These are phyloP conservation scores for Amylocarpus encephaloides DNA, from an alignment of 2,329 filamentous ascomycete species.

Conservation along the genomic window DNA sequence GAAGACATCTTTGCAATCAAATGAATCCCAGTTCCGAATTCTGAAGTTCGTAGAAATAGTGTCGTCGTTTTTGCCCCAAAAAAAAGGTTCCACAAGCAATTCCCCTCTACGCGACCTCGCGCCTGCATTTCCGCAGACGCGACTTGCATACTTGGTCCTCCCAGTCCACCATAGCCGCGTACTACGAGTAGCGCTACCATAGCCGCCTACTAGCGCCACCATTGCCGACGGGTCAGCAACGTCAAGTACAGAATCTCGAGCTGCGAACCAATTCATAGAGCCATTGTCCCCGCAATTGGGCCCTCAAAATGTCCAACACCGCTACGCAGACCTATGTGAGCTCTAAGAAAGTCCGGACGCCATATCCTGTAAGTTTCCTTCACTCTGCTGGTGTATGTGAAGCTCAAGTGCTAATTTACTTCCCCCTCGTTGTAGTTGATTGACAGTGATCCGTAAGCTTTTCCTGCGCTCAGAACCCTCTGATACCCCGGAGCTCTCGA, in stretches of 20 bases:
- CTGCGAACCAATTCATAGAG: slow-evolving; percentile 9
- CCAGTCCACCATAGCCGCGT: slow-evolving; percentile 4
- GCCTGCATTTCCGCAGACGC: slow-evolving; percentile 10
- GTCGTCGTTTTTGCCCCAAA: not conserved
- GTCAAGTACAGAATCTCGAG: slow-evolving; percentile 9
- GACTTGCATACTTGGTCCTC: slow-evolving; percentile 4
- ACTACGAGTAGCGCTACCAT: no score
- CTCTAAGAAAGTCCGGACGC: slow-evolving; percentile 72
- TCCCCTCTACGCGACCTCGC: slow-evolving; percentile 14
- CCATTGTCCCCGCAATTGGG: slow-evolving; percentile 28
- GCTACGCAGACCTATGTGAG: slow-evolving; percentile 51
- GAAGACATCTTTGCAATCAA: slow-evolving; percentile 13
- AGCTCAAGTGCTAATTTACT: slow-evolving; percentile 26
- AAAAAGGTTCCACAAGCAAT: slow-evolving; percentile 10
- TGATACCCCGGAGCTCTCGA: no score
- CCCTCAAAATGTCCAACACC: slow-evolving; percentile 31
- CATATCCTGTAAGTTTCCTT: slow-evolving; percentile 70
- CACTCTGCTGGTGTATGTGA: not conserved
- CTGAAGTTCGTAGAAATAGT: not conserved
- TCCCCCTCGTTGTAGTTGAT: slow-evolving; percentile 64
- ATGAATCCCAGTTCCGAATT: not conserved
- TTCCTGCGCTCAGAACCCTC: slow-evolving; percentile 7
- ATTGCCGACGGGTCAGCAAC: slow-evolving; percentile 9
- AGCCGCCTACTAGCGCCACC: slow-evolving; percentile 13
- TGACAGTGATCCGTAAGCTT: slow-evolving; percentile 90